Base-by-base conservation (phyloP, 2,329 filamentous ascomycete species). In the Myriosclerotinia scirpicola region DNA sequence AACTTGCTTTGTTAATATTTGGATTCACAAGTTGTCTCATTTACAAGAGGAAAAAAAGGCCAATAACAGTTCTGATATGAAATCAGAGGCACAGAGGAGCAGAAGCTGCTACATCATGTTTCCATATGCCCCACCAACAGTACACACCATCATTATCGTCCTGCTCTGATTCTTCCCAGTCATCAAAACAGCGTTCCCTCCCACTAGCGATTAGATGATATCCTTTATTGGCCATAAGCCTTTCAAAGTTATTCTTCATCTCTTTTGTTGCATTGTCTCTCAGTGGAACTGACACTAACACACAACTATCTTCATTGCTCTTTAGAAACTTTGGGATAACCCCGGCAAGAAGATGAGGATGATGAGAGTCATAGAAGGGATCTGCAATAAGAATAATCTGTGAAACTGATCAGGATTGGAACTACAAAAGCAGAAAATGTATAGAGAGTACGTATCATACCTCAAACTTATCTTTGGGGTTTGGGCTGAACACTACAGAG, bases 341-440 rank as follows among this genome's bases (percentile, higher is more conserved):
- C 17, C 87, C 81, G 0, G 88, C 87, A 30, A 98, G 83, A 73
- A 95, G 85, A 3, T 77, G 79, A 0, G 94, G 92, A 75, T 98
- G 95, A 5, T 90, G 84, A 59, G 93, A 84, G 55, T 93, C 92
- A 78, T 98, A 98, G 26, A 99, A 81, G 0, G 92, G 86, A 77
- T 99, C 95, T 3, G 94, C 92, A 2, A 87, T 92, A 3, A 99
- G 82, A 54, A 98, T 87, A 65, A 97, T 80, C 81, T 89, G 82
- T 54, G 30, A 42, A 17, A 65, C 42, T 56, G 34, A 48, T 34
- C 36, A 64, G n/a, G 14, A 61, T 17, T 12, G 4, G 50, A 17
- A 54, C 20, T 48, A 66, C 61, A 30, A 48, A 50, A 26, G 55
- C 7, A 40, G 64, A 69, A 53, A 63, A 36, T 50, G 6, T 8